phyloP scores from a whole-genome alignment of 2,329 filamentous ascomycete genomes.

The Coniochaeta prunicola region DNA sequence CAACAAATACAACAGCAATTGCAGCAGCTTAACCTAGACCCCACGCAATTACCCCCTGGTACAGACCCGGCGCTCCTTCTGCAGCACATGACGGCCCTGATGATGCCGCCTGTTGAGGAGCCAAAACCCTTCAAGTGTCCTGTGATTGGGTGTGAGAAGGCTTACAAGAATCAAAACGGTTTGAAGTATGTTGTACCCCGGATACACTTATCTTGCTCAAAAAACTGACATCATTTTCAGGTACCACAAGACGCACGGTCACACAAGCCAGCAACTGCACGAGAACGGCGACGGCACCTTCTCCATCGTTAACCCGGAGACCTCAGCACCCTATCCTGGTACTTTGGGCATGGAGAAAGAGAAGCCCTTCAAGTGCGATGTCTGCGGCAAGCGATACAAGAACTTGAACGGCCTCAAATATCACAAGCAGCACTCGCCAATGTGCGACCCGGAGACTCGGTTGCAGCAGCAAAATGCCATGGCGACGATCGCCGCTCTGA shows the following conservation, averaged over 20 bases:
- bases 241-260: conserved; percentile 75
- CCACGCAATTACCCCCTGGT: conserved; percentile 68
- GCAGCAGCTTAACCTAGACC: conserved; percentile 66
- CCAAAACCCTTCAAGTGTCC: conserved; percentile 97
- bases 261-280: conserved; percentile 93
- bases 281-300: conserved; percentile 97
- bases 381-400: conserved; percentile 98
- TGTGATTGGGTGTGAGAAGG: conserved; percentile 97
- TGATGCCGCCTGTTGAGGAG: conserved; percentile 67
- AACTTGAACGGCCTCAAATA: conserved; percentile 98
- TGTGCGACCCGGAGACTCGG: conserved; percentile 77
- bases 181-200: conserved; percentile 62
- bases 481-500: conserved; percentile 22
- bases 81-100: conserved; percentile 51
- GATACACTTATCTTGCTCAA: neutral
- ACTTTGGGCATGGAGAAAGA: conserved; percentile 99
- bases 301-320: conserved; percentile 95
- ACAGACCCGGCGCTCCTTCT: conserved; percentile 59
- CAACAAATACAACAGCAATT: conserved; percentile 60
- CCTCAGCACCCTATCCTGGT: conserved; percentile 86
- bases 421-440: conserved; percentile 75
- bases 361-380: conserved; percentile 96
- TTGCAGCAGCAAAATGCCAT: conserved; percentile 28
- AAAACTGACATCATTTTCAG: conserved; percentile 31
- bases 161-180: conserved; percentile 99